phyloP scores from a whole-genome alignment of 2,329 filamentous ascomycete species.

The Aciculosporium take region DNA sequence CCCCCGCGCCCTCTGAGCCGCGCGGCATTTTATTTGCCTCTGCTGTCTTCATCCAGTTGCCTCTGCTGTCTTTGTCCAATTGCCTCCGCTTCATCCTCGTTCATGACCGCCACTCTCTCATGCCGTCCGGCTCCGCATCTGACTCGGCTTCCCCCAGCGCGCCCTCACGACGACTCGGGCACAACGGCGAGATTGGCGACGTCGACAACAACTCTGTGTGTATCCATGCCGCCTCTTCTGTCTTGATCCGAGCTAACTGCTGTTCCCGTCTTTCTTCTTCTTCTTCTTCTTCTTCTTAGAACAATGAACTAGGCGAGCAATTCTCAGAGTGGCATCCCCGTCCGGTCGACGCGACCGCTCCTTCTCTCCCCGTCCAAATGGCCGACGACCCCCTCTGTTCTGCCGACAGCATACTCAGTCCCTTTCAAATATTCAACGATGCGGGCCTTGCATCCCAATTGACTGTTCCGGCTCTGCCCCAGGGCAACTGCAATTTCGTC shows the following conservation, averaged over 20 bases:
- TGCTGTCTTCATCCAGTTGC: not conserved
- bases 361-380: constrained; percentile 23
- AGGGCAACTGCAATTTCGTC: constrained; percentile 43
- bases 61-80: not conserved
- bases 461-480: constrained; percentile 26
- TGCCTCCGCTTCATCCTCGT: not conserved
- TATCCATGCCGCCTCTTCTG: not conserved
- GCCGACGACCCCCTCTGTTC: constrained; percentile 35
- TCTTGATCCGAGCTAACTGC: not conserved
- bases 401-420: constrained; percentile 27
- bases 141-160: not conserved
- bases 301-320: not conserved
- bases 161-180: not conserved
- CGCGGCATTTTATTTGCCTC: not conserved
- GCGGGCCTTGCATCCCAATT: constrained; percentile 16
- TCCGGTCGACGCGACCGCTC: not conserved
- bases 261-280: not conserved
- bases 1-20: not conserved
- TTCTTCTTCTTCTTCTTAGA: not conserved
- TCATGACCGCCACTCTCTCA: not conserved
- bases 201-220: not conserved
- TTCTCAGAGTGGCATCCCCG: not conserved
- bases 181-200: not conserved
- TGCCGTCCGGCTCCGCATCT: not conserved
- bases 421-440: constrained; percentile 44